These are phyloP conservation scores for Leccinum truebloodii DNA, from an alignment of 768 basidiomycete genomes.

Conservation along the genomic window DNA sequence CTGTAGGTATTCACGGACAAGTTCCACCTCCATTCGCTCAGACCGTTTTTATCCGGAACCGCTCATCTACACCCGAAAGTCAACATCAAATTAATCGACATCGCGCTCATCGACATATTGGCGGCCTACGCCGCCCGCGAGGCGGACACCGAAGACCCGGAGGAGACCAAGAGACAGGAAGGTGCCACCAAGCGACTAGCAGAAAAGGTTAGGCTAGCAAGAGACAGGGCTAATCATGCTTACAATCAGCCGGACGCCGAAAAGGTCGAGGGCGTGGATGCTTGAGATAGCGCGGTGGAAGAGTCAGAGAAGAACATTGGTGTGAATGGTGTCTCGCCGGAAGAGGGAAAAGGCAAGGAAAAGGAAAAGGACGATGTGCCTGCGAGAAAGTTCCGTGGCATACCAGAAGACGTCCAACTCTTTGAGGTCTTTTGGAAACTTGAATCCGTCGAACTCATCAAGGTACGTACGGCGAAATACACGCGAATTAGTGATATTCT, in stretches of 20 bases:
- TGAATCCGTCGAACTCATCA: slow-evolving; percentile 94
- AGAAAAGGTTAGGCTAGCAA: slow-evolving; percentile 79
- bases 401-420: slow-evolving; percentile 91
- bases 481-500: neutral
- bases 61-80: slow-evolving; percentile 97
- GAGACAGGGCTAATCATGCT: slow-evolving; percentile 56
- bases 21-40: slow-evolving; percentile 95
- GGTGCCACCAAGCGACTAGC: slow-evolving; percentile 89
- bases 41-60: slow-evolving; percentile 90
- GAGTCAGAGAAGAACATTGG: slow-evolving; percentile 23
- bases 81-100: slow-evolving; percentile 98
- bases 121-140: slow-evolving; percentile 96
- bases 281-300: slow-evolving; percentile 26
- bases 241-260: slow-evolving; percentile 38
- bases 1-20: slow-evolving; percentile 95
- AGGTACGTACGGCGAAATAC: slow-evolving; percentile 50
- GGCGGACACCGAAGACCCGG: slow-evolving; percentile 94
- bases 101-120: slow-evolving; percentile 93
- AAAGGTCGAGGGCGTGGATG: slow-evolving; percentile 25
- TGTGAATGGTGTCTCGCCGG: slow-evolving; percentile 24
- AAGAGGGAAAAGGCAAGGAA: slow-evolving; percentile 45
- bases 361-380: slow-evolving; percentile 59
- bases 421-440: slow-evolving; percentile 99
- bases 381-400: slow-evolving; percentile 87
- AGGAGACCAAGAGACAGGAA: slow-evolving; percentile 90